These are phyloP conservation scores for Trypanosoma brucei DNA, from an alignment of 208 protist genomes.

Conservation along the genomic window DNA sequence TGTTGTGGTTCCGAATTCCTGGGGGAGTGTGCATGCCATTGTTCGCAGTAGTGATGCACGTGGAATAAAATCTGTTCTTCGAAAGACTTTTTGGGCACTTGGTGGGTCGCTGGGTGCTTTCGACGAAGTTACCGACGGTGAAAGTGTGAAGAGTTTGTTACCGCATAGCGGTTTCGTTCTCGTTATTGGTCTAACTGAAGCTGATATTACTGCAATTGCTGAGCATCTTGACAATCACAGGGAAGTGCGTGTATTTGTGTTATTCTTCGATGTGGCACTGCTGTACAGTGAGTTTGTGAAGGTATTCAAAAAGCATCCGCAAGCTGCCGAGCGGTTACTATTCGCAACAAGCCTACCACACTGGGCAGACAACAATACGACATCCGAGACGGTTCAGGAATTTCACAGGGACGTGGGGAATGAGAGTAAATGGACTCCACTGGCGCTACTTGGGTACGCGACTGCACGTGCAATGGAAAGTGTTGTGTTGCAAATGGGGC, in stretches of 20 bases:
- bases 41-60: constrained; percentile 1
- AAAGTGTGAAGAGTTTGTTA: not conserved
- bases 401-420: constrained; percentile 16
- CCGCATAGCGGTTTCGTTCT: constrained; percentile 1
- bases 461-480: constrained; percentile 2
- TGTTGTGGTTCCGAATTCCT: not conserved
- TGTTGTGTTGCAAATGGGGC: constrained; percentile 17
- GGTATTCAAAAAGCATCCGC: constrained; percentile 10
- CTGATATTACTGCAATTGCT: constrained; percentile 17
- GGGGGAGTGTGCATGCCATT: not conserved
- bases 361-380: constrained; percentile 29
- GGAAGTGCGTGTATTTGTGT: constrained; percentile 21
- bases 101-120: constrained; percentile 5
- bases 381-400: constrained; percentile 5
- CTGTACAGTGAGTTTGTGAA: constrained; percentile 29
- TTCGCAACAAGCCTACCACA: constrained; percentile 48
- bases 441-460: constrained; percentile 14
- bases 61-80: not conserved
- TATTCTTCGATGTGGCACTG: constrained; percentile 29
- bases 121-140: not conserved
- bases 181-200: constrained; percentile 15
- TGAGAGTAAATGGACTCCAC: constrained; percentile 3
- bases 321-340: constrained; percentile 21
- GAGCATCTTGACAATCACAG: constrained; percentile 15
- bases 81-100: constrained; percentile 6